Conservation (phyloP, 2,329 filamentous ascomycete species). For the Bipolaris sorokiniana region DNA sequence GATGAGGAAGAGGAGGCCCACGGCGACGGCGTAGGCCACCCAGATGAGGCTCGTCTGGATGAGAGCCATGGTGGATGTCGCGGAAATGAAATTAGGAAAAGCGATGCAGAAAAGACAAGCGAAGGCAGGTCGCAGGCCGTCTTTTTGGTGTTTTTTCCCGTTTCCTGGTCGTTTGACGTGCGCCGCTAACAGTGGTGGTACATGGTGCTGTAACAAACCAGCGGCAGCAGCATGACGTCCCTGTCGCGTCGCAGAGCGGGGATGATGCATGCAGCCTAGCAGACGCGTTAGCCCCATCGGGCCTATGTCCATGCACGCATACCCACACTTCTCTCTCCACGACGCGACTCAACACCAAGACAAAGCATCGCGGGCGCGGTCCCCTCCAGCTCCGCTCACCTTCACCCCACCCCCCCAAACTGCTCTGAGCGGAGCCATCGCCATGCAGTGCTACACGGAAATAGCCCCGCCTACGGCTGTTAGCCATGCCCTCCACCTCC, state of each 20-base stretch:
- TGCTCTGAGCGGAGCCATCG: slow-evolving; percentile 26
- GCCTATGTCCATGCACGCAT: neutral
- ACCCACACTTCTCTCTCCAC: slow-evolving; percentile 23
- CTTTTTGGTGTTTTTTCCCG: neutral
- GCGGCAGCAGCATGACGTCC: slow-evolving; percentile 21
- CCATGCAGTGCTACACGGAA: slow-evolving; percentile 98
- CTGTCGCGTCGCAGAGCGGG: slow-evolving; percentile 2
- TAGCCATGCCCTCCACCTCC: slow-evolving; percentile 80
- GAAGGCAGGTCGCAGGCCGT: no score
- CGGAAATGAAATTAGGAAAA: no score
- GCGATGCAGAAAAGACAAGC: no score
- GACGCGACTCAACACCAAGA: slow-evolving; percentile 23
- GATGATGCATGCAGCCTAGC: slow-evolving; percentile 15
- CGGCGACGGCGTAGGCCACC: slow-evolving; percentile 86
- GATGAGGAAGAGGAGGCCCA: slow-evolving; percentile 76
- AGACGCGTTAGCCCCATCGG: slow-evolving; percentile 12
- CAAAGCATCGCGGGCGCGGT: slow-evolving; percentile 14
- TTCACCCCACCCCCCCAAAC: slow-evolving; percentile 1
- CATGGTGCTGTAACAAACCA: neutral
- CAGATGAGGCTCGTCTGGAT: slow-evolving; percentile 92
- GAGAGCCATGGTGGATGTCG: slow-evolving; percentile 61
- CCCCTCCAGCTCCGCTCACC: neutral
- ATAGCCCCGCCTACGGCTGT: slow-evolving; percentile 92
- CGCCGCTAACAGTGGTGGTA: neutral
- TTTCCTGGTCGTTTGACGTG: neutral